Base-by-base conservation (phyloP, 257 asterid genomes). In the Galeopsis tetrahit region DNA sequence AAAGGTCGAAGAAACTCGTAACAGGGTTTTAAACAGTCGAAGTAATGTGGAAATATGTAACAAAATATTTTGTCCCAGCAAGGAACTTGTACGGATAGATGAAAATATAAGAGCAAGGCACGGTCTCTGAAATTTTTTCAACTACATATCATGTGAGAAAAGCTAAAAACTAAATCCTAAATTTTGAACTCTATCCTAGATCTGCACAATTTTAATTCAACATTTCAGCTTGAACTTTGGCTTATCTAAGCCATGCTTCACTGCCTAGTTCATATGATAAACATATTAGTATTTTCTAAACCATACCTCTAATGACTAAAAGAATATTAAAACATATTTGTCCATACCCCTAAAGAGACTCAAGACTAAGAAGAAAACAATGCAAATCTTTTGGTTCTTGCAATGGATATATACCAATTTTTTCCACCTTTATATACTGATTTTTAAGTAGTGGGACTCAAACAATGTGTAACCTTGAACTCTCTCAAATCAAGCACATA, bases 131-230 rank as follows among this genome's bases (percentile, higher is more conserved):
- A 63, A 70, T 28, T 2, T 14, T 33, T 51, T 33, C 28, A 68
- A 53, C 48, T 49, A 17, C 32, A 48, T n/a, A n/a, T n/a, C 15
- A 40, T 38, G 67, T 35, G 28, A 36, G 28, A 66, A 58, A 8
- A 38, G 66, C 52, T 39, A 14, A 48, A 59, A 49, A 57, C n/a
- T 36, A 64, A 6, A 17, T 58, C 59, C 32, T 71, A n/a, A 4
- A 52, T 9, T 15, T 49, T 55, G 32, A 70, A 34, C 56, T 66
- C 68, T 51, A 72, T n/a, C n/a, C 17, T 49, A 71, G 42, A 11
- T 60, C 42, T 4, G 14, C 43, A 62, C 21, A 14, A 10, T 43
- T 31, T 31, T 57, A 38, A 11, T 28, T 49, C 39, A 15, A 38
- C 17, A 38, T 38, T 46, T 34, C 13, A 62, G 64, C 43, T 33